phyloP scores from a whole-genome alignment of 1,284 basidiomycete genomes.

The Puccinia polysora region DNA sequence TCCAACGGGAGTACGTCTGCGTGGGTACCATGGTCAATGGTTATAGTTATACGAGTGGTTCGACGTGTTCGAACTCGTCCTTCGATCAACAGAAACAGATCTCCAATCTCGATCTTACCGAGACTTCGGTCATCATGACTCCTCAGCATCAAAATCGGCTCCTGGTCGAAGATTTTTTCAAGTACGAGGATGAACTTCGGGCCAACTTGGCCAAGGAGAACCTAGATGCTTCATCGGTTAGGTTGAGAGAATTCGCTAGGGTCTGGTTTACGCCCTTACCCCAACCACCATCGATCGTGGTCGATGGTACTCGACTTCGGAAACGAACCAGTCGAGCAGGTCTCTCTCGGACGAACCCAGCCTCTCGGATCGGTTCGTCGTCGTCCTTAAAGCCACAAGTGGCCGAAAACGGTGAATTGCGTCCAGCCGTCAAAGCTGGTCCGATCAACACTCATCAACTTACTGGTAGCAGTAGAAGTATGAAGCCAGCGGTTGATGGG shows the following conservation, averaged over 20 bases:
- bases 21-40: not conserved
- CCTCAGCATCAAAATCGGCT: not conserved
- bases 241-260: constrained; percentile 20
- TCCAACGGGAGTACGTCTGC: constrained; percentile 11
- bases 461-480: not conserved
- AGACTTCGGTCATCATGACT: not conserved
- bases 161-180: not conserved
- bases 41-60: not conserved
- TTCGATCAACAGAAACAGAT: constrained; percentile 4
- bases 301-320: constrained; percentile 4
- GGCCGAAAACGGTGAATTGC: not conserved
- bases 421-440: not conserved
- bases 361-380: not conserved
- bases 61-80: constrained; percentile 9
- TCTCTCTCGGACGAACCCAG: not conserved
- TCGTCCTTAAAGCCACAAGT: not conserved
- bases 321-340: not conserved
- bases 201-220: not conserved
- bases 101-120: not conserved
- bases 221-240: constrained; percentile 22
- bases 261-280: constrained; percentile 31
- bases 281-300: constrained; percentile 11
- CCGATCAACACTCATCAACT: not conserved
- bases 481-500: too few relatives aligned
- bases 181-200: constrained; percentile 9